Percentiles rank a stretch among this genome's conserved stretches.
These are phyloP conservation scores for Kodamaea ohmeri DNA, from an alignment of 1,139 yeast species.

Conservation along the genomic window DNA sequence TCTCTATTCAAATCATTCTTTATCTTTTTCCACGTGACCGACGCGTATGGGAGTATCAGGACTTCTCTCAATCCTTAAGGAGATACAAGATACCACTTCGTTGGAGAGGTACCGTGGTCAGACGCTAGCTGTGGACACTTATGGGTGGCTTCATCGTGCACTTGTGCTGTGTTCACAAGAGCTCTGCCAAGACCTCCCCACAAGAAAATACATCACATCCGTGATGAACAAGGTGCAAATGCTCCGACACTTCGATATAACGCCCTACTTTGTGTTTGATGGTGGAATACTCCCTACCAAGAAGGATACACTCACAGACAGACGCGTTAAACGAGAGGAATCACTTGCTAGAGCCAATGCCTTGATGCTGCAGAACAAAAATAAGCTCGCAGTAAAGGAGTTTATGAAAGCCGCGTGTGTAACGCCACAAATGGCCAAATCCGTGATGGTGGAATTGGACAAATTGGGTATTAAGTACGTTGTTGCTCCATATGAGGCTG, in stretches of 20 bases:
- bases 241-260: conserved; percentile 66
- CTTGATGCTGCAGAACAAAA: conserved; percentile 50
- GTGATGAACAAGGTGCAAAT: conserved; percentile 62
- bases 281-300: conserved; percentile 87
- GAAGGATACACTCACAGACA: conserved; percentile 64
- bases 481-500: conserved; percentile 99
- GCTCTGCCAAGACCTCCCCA: conserved; percentile 67
- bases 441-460: conserved; percentile 72
- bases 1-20: not conserved
- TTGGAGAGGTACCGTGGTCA: conserved; percentile 66
- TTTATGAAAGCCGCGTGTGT: conserved; percentile 82
- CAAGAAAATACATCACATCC: conserved; percentile 61
- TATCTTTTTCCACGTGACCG: not conserved
- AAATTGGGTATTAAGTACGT: conserved; percentile 60
- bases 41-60: conserved; percentile 70
- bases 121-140: conserved; percentile 88
- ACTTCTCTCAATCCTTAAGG: conserved; percentile 67
- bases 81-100: conserved; percentile 61
- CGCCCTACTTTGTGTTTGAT: conserved; percentile 89
- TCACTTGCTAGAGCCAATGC: conserved; percentile 57
- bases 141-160: conserved; percentile 94
- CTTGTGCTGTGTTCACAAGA: conserved; percentile 83
- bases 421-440: conserved; percentile 88
- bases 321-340: conserved; percentile 55
- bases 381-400: conserved; percentile 59